A percentile compares a stretch with the other conserved stretches of the same genome.
Conservation (phyloP, 2,329 filamentous ascomycete genomes). For the Alternaria sp. region DNA sequence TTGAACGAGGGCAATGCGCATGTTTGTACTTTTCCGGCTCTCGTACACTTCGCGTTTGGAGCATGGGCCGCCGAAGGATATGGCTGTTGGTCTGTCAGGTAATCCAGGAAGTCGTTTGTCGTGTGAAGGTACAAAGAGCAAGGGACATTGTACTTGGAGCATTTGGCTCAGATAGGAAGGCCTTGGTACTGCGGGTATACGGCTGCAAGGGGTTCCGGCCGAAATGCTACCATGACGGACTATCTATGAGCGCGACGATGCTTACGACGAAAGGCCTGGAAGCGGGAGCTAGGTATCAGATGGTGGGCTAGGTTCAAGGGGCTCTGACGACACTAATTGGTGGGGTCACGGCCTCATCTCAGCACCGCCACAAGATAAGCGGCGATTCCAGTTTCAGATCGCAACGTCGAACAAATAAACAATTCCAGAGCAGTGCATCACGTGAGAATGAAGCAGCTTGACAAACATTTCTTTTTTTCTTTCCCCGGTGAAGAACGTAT, state of each 20-base stretch:
- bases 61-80: not conserved
- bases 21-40: constrained; percentile 4
- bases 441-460: not conserved
- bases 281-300: not conserved
- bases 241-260: not conserved
- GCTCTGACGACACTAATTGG: not conserved
- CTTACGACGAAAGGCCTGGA: not conserved
- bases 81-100: not conserved
- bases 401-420: not conserved
- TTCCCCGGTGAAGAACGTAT: not conserved
- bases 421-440: not conserved
- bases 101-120: not conserved
- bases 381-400: not conserved
- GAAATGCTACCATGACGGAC: not conserved
- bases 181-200: not conserved
- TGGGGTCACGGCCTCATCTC: not conserved
- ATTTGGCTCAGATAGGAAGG: not conserved
- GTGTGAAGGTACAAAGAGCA: not conserved
- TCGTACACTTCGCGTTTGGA: not conserved
- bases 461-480: not conserved
- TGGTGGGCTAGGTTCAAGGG: not conserved
- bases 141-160: not conserved
- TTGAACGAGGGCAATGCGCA: constrained; percentile 5
- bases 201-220: not conserved
- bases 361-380: not conserved